phyloP scores from a whole-genome alignment of 2,329 filamentous ascomycete genomes.

The Thielaviopsis euricoi region DNA sequence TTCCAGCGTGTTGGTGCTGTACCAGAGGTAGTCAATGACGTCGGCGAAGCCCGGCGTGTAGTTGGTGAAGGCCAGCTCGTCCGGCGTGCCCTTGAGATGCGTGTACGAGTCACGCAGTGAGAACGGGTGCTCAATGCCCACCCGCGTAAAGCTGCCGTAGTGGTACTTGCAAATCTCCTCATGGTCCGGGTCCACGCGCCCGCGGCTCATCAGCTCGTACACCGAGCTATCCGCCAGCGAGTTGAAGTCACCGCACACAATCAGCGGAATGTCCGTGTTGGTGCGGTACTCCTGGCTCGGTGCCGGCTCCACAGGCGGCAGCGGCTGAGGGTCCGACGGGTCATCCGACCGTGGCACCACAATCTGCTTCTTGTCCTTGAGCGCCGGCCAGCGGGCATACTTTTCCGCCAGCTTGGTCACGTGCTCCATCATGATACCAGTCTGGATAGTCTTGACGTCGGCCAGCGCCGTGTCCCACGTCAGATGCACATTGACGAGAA shows the following conservation, averaged over 20 bases:
- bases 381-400: conserved; percentile 63
- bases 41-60: conserved; percentile 88
- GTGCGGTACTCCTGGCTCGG: conserved; percentile 77
- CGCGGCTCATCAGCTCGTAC: conserved; percentile 74
- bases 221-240: conserved; percentile 75
- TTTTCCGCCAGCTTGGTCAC: conserved; percentile 73
- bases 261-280: conserved; percentile 72
- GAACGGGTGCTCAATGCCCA: conserved; percentile 91
- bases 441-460: conserved; percentile 94
- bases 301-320: conserved; percentile 46
- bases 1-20: conserved; percentile 76
- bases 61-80: conserved; percentile 85
- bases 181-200: conserved; percentile 62
- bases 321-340: conserved; percentile 26
- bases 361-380: conserved; percentile 61
- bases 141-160: conserved; percentile 83
- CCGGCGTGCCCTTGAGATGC: conserved; percentile 62
- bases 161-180: conserved; percentile 63
- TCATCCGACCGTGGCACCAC: conserved; percentile 25
- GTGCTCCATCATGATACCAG: conserved; percentile 85
- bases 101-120: conserved; percentile 81
- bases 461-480: conserved; percentile 85
- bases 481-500: conserved; percentile 85
- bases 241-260: conserved; percentile 95
- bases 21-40: conserved; percentile 96